Percentiles rank a stretch among this genome's conserved stretches.
These are phyloP conservation scores for Ricinus communis DNA, from an alignment of 345 rosid species.

Conservation along the genomic window DNA sequence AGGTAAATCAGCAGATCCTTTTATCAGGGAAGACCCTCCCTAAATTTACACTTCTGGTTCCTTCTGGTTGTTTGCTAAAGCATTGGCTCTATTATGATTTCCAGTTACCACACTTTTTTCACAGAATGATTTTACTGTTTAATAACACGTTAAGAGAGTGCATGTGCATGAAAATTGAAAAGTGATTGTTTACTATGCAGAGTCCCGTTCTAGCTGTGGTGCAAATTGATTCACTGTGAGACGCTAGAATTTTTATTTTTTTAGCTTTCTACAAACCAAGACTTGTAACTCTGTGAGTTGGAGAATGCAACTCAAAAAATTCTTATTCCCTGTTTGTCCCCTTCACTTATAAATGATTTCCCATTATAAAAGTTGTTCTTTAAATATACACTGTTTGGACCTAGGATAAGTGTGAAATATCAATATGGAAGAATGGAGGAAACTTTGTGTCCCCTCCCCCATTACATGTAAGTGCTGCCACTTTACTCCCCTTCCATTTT, in stretches of 20 bases:
- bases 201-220: background rate
- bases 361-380: background rate
- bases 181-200: background rate
- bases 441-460: no score
- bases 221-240: background rate
- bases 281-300: background rate
- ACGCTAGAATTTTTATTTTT: background rate
- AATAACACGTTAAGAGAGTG: background rate
- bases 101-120: background rate
- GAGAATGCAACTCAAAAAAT: background rate
- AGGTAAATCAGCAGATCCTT: slow-evolving; percentile 51
- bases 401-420: background rate
- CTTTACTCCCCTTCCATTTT: no score
- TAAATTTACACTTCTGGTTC: background rate
- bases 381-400: background rate
- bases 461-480: no score
- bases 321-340: background rate
- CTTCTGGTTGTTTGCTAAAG: background rate
- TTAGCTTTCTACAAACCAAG: background rate
- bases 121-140: background rate
- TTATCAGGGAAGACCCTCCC: background rate
- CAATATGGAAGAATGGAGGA: no score
- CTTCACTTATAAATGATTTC: no score
- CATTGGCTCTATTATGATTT: background rate
- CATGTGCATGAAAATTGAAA: background rate